Evolutionary conservation across 1,284 basidiomycete species (phyloP).

Genomic region (Grifola frondosa): DNA sequence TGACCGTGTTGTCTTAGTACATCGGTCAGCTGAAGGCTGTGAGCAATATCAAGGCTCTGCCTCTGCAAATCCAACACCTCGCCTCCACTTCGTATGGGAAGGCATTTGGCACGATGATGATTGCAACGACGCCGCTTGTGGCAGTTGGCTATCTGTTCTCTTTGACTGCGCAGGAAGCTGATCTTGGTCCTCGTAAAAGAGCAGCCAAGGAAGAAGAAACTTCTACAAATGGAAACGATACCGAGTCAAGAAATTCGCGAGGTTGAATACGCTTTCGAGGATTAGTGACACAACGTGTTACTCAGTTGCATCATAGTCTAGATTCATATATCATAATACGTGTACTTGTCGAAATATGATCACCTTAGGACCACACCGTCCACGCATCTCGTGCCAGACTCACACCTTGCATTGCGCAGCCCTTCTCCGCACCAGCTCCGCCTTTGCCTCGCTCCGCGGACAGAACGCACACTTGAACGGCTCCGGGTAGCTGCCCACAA

Average conservation of each 20-base stretch:
- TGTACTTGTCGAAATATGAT: too few species aligned
- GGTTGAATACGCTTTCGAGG: too few species aligned
- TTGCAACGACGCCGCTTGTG: constrained; percentile 5
- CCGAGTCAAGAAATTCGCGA: too few species aligned
- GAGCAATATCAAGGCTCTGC: constrained; percentile 1
- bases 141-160: constrained; percentile 11
- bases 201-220: constrained; percentile 2
- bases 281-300: too few species aligned
- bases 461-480: constrained; percentile 20
- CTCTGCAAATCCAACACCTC: neutral
- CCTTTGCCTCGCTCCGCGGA: constrained; percentile 12
- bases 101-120: constrained; percentile 13
- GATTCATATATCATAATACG: too few species aligned
- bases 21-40: constrained; percentile 2
- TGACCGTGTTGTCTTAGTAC: constrained; percentile 1
- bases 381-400: too few species aligned
- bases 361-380: too few species aligned
- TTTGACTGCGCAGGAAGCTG: constrained; percentile 3
- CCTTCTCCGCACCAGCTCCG: too few species aligned
- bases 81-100: constrained; percentile 8
- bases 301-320: too few species aligned
- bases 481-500: constrained; percentile 9
- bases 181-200: neutral
- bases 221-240: too few species aligned
- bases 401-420: too few species aligned